Evolutionary conservation across 1,284 basidiomycete genomes (phyloP).

Genomic region (Bjerkandera adusta): DNA sequence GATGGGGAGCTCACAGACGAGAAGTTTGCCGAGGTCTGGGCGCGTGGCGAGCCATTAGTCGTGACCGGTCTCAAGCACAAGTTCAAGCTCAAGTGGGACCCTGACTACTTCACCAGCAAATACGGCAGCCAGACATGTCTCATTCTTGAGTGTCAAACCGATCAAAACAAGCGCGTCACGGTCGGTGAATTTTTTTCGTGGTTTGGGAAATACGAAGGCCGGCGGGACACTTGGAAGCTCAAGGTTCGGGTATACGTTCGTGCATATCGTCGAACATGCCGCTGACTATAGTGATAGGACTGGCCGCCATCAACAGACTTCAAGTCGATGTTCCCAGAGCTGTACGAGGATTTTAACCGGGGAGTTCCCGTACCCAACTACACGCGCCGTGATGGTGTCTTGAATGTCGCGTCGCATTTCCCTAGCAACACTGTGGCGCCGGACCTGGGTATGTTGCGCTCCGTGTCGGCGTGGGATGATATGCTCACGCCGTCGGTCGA

Average conservation of each 20-base stretch:
- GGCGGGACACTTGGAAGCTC: slow-evolving; percentile 72
- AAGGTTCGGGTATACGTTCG: slow-evolving; percentile 50
- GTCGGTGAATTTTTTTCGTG: slow-evolving; percentile 79
- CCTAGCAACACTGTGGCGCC: slow-evolving; percentile 82
- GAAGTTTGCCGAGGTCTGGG: slow-evolving; percentile 72
- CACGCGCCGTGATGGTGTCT: slow-evolving; percentile 83
- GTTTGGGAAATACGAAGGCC: slow-evolving; percentile 69
- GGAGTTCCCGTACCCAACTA: slow-evolving; percentile 87
- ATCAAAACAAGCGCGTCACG: slow-evolving; percentile 57
- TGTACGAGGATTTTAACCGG: slow-evolving; percentile 85
- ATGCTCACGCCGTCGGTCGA: too few species aligned
- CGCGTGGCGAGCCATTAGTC: slow-evolving; percentile 70
- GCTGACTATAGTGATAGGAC: slow-evolving; percentile 52
- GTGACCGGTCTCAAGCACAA: slow-evolving; percentile 62
- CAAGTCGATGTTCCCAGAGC: slow-evolving; percentile 76
- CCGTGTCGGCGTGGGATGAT: slow-evolving; percentile 14
- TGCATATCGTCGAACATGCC: neutral
- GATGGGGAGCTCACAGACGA: slow-evolving; percentile 55
- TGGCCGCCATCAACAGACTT: slow-evolving; percentile 92
- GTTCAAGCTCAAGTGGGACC: slow-evolving; percentile 76
- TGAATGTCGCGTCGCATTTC: slow-evolving; percentile 88
- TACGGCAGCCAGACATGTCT: slow-evolving; percentile 69
- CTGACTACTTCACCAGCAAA: slow-evolving; percentile 73
- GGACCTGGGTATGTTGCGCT: slow-evolving; percentile 65
- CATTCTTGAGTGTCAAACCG: slow-evolving; percentile 79